Conservation (phyloP, 2,329 filamentous ascomycete genomes). For the Camptophora hylomeconis region DNA sequence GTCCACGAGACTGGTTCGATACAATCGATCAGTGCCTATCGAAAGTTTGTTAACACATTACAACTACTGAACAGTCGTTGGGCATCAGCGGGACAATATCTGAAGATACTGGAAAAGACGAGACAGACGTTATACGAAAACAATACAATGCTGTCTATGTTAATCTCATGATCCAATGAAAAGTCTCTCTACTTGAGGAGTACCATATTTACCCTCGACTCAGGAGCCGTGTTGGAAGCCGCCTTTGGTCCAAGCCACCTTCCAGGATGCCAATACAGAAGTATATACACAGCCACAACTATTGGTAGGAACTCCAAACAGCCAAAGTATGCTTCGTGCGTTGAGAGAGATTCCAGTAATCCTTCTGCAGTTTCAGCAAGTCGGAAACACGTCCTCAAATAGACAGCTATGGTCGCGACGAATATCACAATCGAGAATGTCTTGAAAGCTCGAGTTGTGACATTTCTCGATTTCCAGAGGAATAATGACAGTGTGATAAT, state of each 20-base stretch:
- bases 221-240: background rate
- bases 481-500: conserved; percentile 33
- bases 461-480: conserved; percentile 24
- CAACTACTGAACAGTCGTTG: conserved; percentile 13
- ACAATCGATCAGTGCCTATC: conserved; percentile 11
- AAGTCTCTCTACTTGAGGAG: too few relatives aligned
- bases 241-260: conserved; percentile 21
- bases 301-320: conserved; percentile 43
- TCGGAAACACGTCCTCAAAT: conserved; percentile 40
- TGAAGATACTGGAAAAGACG: conserved; percentile 13
- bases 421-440: conserved; percentile 32
- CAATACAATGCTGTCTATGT: too few relatives aligned
- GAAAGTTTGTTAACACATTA: conserved; percentile 10
- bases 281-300: conserved; percentile 35
- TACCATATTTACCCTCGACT: too few relatives aligned
- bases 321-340: conserved; percentile 41
- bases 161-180: too few relatives aligned
- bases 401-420: conserved; percentile 35
- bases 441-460: conserved; percentile 13
- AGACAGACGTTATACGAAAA: conserved; percentile 8
- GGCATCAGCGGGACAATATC: conserved; percentile 16
- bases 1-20: conserved; percentile 20
- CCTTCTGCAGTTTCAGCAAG: conserved; percentile 43
- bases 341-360: conserved; percentile 31
- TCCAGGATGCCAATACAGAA: conserved; percentile 35